These are phyloP conservation scores for Penicillium angulare DNA, from an alignment of 495 filamentous ascomycete species.

Conservation along the genomic window DNA sequence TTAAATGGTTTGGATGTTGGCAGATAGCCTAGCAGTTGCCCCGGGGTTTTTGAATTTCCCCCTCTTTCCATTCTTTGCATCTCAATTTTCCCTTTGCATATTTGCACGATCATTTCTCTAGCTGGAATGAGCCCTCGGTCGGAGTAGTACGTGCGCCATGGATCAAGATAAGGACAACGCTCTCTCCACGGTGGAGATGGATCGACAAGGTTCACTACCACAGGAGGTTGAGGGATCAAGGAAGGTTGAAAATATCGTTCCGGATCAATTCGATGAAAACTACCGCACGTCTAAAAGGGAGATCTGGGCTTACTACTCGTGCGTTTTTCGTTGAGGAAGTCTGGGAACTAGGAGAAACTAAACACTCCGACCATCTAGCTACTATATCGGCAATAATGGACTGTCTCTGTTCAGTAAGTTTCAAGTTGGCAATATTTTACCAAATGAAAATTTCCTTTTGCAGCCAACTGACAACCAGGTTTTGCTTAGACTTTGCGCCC, in stretches of 20 bases:
- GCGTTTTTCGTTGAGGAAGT: constrained; percentile 21
- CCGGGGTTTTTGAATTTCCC: neutral
- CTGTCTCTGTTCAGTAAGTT: constrained; percentile 60
- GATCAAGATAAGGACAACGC: constrained; percentile 14
- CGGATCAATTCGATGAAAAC: constrained; percentile 28
- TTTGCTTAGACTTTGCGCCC: constrained; percentile 56
- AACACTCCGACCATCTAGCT: constrained; percentile 31
- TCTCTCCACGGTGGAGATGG: constrained; percentile 20
- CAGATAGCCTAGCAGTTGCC: no score
- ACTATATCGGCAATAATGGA: constrained; percentile 68
- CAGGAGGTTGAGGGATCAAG: neutral
- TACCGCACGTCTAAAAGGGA: constrained; percentile 52
- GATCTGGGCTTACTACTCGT: constrained; percentile 65
- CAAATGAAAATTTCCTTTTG: neutral
- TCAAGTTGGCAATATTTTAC: neutral
- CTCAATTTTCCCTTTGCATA: neutral
- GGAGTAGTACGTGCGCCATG: constrained; percentile 6
- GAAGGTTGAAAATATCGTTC: constrained; percentile 18
- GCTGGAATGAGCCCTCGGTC: neutral
- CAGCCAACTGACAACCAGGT: neutral
- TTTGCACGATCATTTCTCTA: neutral
- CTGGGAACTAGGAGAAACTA: constrained; percentile 13
- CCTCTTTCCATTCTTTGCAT: neutral
- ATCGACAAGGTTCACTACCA: constrained; percentile 2
- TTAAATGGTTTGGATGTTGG: neutral